These are phyloP conservation scores for Tylopilus rubrobrunneus DNA, from an alignment of 768 basidiomycete genomes.

Conservation along the genomic window DNA sequence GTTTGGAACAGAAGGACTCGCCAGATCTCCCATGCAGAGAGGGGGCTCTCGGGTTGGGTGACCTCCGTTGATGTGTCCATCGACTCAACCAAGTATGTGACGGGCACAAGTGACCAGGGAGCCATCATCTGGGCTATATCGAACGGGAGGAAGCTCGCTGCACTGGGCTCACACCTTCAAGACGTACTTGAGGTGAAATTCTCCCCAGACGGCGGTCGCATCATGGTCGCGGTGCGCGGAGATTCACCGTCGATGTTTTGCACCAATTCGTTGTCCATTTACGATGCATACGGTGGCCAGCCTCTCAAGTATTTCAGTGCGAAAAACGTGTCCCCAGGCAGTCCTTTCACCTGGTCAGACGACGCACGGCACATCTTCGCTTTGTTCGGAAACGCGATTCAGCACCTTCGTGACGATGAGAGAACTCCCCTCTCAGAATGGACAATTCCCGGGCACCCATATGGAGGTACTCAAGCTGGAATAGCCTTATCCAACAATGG, in stretches of 20 bases:
- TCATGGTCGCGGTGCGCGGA: neutral
- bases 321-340: neutral
- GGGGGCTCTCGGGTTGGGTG: neutral
- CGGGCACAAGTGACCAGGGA: neutral
- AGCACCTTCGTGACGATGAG: neutral
- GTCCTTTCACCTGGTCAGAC: neutral
- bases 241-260: too few species aligned
- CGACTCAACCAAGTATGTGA: constrained; percentile 8
- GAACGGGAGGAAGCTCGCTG: neutral
- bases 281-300: neutral
- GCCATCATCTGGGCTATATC: neutral
- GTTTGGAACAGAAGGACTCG: neutral
- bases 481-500: neutral
- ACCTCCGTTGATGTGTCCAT: neutral
- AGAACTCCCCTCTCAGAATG: neutral
- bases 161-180: neutral
- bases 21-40: neutral
- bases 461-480: too few species aligned
- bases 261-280: too few species aligned
- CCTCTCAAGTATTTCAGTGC: neutral
- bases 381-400: neutral
- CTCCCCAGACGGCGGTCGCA: constrained; percentile 4
- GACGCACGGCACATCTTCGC: neutral
- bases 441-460: neutral
- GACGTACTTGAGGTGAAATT: constrained; percentile 1